These are phyloP conservation scores for Polygonum maritimum DNA, from an alignment of 148 eudicot species.

Conservation along the genomic window DNA sequence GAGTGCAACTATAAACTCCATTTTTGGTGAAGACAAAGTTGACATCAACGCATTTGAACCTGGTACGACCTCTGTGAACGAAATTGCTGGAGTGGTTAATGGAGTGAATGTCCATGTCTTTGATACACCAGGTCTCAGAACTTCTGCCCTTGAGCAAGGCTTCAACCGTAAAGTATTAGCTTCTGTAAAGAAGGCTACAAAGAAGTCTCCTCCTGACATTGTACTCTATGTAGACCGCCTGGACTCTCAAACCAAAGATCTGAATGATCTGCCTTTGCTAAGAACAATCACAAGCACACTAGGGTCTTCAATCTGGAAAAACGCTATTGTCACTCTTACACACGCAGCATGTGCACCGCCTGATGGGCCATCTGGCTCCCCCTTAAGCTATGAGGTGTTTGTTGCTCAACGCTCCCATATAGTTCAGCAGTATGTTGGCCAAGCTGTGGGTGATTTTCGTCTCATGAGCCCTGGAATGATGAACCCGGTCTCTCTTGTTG, in stretches of 20 bases:
- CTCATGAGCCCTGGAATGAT: conserved; percentile 84
- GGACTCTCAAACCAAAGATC: conserved; percentile 83
- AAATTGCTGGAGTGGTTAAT: conserved; percentile 52
- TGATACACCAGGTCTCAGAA: conserved; percentile 86
- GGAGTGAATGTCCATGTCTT: conserved; percentile 75
- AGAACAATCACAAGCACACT: conserved; percentile 61
- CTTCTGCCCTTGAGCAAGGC: conserved; percentile 69
- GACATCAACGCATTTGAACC: conserved; percentile 64
- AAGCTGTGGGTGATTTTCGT: conserved; percentile 80
- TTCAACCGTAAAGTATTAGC: conserved; percentile 66
- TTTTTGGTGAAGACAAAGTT: conserved; percentile 80
- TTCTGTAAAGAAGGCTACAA: conserved; percentile 59
- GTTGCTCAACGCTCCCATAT: conserved; percentile 87
- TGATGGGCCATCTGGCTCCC: conserved; percentile 86
- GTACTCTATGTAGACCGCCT: conserved; percentile 82
- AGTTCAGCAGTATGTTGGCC: conserved; percentile 89
- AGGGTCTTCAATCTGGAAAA: conserved; percentile 77
- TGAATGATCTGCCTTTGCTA: conserved; percentile 72
- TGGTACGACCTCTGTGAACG: conserved; percentile 47
- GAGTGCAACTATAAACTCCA: conserved; percentile 89
- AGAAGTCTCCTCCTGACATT: conserved; percentile 70
- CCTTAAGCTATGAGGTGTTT: conserved; percentile 78
- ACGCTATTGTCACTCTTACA: conserved; percentile 74
- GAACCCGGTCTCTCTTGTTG: conserved; percentile 90
- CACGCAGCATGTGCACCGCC: conserved; percentile 96